A percentile compares a stretch with the other conserved stretches of the same genome.
phyloP scores from a whole-genome alignment of 2,329 filamentous ascomycete species.

The Nemania sp. region DNA sequence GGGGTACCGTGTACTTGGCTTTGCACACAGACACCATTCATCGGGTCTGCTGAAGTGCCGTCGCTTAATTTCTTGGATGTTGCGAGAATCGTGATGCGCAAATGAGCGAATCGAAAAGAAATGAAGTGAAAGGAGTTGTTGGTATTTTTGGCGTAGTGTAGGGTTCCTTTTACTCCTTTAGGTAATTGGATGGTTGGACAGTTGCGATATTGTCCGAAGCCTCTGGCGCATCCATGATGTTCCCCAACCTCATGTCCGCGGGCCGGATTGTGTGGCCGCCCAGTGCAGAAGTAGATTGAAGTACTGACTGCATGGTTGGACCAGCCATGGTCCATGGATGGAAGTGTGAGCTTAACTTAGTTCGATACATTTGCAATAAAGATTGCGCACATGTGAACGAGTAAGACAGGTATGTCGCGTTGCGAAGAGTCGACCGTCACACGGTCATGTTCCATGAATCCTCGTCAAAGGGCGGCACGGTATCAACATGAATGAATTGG shows the following conservation, averaged over 20 bases:
- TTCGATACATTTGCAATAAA: too few species aligned
- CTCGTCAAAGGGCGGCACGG: not conserved
- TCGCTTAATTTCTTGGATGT: not conserved
- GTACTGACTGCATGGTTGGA: not conserved
- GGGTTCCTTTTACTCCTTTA: not conserved
- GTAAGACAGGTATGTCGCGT: too few species aligned
- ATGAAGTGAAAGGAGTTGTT: too few species aligned
- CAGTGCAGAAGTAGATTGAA: not conserved
- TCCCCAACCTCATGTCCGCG: conserved; percentile 28
- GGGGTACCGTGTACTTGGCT: conserved; percentile 15
- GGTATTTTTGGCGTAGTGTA: too few species aligned
- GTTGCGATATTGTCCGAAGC: conserved; percentile 18
- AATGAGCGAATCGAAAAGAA: too few species aligned
- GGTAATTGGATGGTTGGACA: not conserved
- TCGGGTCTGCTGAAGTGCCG: too few species aligned
- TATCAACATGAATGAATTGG: conserved; percentile 2
- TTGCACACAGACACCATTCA: not conserved
- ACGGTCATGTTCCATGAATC: not conserved
- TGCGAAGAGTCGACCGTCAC: not conserved
- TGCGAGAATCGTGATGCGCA: too few species aligned
- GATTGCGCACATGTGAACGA: too few species aligned
- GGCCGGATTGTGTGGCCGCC: not conserved
- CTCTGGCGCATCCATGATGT: conserved; percentile 9
- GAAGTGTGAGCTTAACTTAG: too few species aligned
- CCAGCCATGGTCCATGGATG: too few species aligned